Base-by-base conservation (phyloP, 2,329 filamentous ascomycete genomes). In the Colletotrichum camelliae region DNA sequence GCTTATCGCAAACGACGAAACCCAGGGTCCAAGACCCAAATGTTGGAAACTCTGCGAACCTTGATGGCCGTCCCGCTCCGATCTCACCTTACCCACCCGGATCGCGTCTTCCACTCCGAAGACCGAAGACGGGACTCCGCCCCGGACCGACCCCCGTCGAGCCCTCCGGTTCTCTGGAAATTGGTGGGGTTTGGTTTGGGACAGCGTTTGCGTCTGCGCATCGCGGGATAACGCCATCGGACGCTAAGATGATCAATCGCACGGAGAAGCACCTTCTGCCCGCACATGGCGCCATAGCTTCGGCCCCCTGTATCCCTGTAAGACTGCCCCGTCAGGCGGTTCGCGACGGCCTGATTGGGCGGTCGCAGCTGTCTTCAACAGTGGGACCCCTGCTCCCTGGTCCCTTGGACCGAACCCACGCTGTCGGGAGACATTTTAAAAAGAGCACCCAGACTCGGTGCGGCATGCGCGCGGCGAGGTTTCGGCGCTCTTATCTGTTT, bases 171-270 rank as follows among this genome's bases (percentile, higher is more conserved):
- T 35, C 35, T 29, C 24, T 27, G 24, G 24, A 27, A 27, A 27
- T 35, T 33, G 8, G 24, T 18, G 16, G 61, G 21, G 33, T 7
- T n/a, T 18, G 29, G n/a, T n/a, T 33, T 21, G 7, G 24, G 24
- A 68, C 10, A 43, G 39, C 61, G 43, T 72, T 61, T 61, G 48
- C 29, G 48, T 29, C 12, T 62, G 48, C n/a, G 66, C 65, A 35
- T 27, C 21, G 15, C 57, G 43, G 39, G 66, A 74, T 75, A 75
- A 75, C 73, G 73, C 73, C 73, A 75, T 75, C 43, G 43, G 43
- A 21, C 64, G 73, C 69, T 67, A 75, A 68, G 24, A 75, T 75
- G 72, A 75, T 24, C 66, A 74, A 64, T 70, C 16, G 62, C 37
- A 29, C 62, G 18, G 62, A 52, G 39, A 52, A n/a, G 62, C 62